Base-by-base conservation (phyloP, 805 yeast genomes). In the Lachancea fermentati region DNA sequence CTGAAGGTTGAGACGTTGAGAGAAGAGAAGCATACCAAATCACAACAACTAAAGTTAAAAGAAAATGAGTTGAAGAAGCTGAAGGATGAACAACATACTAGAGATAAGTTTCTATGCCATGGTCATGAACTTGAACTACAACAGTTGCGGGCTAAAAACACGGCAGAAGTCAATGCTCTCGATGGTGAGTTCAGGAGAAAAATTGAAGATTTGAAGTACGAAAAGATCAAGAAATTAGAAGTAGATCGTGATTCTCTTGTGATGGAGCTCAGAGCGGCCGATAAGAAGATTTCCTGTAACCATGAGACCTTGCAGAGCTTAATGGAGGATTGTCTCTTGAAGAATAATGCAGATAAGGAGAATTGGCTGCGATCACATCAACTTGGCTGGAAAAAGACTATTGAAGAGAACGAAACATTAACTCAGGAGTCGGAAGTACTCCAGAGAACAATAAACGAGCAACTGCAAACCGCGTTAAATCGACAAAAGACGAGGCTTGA, bases 151-250 rank as follows among this genome's bases (percentile, higher is more conserved):
- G 55, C 59, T 12, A 65, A 64, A 19, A 56, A 65, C 37, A 69
- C 69, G 13, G 64, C 65, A 26, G 63, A 67, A 18, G 49, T 65
- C 14, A 64, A 62, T 28, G 56, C 62, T 14, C 36, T 65, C 19
- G 61, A 59, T 16, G 60, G 63, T 30, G 63, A 51, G 3, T 68
- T 64, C 41, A 49, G 55, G 14, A 26, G 44, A 0, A 60, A 70
- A 49, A 63, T 76, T 1, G 74, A 73, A 30, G 41, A 50, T 1
- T 44, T 71, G 4, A 62, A 71, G 25, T 50, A 60, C 5, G 52
- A 53, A 12, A 69, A 67, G 38, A 62, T 63, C 4, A 50, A 50
- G 14, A 51, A 59, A 30, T 54, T 58, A 19, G 60, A 67, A 32
- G 41, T 48, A 6, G 52, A 60, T 33, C 67, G 66, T 41, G 51